Evolutionary conservation across 2,329 filamentous ascomycete species (phyloP).

Genomic region (Aotearoamyces nothofagi): DNA sequence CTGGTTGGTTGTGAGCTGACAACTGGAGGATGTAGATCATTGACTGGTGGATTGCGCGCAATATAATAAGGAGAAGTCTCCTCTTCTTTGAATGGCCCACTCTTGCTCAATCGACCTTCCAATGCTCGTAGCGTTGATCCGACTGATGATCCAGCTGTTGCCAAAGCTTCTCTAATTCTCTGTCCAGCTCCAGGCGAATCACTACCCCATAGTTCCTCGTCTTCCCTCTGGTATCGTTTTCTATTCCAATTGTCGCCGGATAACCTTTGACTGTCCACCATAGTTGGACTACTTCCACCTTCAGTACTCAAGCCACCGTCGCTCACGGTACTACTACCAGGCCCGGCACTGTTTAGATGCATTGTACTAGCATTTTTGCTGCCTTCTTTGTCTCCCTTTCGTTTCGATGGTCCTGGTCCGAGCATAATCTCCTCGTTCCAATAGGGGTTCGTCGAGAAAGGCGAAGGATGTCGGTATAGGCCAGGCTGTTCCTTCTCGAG

Average conservation of each 20-base stretch:
- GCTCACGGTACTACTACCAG: constrained; percentile 33
- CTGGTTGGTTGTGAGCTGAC: constrained; percentile 59
- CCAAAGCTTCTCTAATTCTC: constrained; percentile 30
- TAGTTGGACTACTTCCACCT: constrained; percentile 26
- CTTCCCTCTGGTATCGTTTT: constrained; percentile 70
- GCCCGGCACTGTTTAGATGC: constrained; percentile 40
- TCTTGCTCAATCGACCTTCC: constrained; percentile 29
- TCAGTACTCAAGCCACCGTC: constrained; percentile 20
- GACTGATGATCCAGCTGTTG: constrained; percentile 35
- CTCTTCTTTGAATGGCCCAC: constrained; percentile 19
- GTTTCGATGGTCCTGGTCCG: constrained; percentile 60
- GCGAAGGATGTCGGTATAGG: constrained; percentile 63
- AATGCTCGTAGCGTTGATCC: constrained; percentile 37
- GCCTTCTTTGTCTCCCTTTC: constrained; percentile 30
- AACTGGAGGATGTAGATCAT: constrained; percentile 74
- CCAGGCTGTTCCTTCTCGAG: constrained; percentile 56
- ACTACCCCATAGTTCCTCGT: constrained; percentile 73
- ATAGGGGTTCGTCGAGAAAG: constrained; percentile 76
- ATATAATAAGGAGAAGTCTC: constrained; percentile 20
- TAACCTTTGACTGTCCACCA: constrained; percentile 27
- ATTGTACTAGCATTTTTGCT: constrained; percentile 44
- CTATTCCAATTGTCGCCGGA: constrained; percentile 54
- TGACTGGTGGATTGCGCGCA: constrained; percentile 52
- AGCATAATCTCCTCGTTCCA: constrained; percentile 79
- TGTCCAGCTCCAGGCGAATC: constrained; percentile 31